Evolutionary conservation across 2,329 filamentous ascomycete species (phyloP).

Genomic region (Ophiocordyceps camponoti-rufipedis): DNA sequence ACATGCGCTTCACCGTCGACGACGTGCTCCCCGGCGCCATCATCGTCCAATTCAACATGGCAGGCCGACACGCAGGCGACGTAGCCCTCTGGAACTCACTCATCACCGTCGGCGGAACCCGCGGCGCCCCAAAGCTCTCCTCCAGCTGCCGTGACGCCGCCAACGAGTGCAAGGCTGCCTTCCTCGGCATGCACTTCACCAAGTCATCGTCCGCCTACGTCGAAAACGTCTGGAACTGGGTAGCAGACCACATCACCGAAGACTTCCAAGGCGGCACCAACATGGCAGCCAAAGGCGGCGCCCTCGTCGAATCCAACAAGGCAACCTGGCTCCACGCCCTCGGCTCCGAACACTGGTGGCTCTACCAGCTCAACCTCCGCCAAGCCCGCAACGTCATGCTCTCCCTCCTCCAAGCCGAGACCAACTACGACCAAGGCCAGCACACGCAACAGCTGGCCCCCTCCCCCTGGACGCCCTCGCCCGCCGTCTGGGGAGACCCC

Average conservation of each 20-base stretch:
- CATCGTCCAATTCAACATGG: slow-evolving; percentile 31
- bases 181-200: slow-evolving; percentile 29
- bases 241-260: slow-evolving; percentile 26
- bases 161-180: slow-evolving; percentile 25
- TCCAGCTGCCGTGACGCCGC: slow-evolving; percentile 15
- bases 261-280: slow-evolving; percentile 26
- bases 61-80: slow-evolving; percentile 23
- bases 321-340: slow-evolving; percentile 28
- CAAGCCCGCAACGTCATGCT: slow-evolving; percentile 30
- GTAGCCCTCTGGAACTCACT: slow-evolving; percentile 31
- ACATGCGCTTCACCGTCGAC: slow-evolving; percentile 31
- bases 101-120: slow-evolving; percentile 25
- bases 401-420: slow-evolving; percentile 33
- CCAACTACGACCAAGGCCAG: slow-evolving; percentile 20
- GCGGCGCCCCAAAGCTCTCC: slow-evolving; percentile 16
- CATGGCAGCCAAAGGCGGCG: slow-evolving; percentile 29
- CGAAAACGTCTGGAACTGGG: slow-evolving; percentile 19
- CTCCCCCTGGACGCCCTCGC: slow-evolving; percentile 19
- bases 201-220: slow-evolving; percentile 7
- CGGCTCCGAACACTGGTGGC: slow-evolving; percentile 36
- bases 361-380: slow-evolving; percentile 38
- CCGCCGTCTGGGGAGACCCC: slow-evolving; percentile 22
- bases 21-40: slow-evolving; percentile 21
- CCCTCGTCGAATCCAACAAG: slow-evolving; percentile 24
- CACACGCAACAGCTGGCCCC: slow-evolving; percentile 16